Evolutionary conservation across 768 basidiomycete species (phyloP), one percentile per base, ranked within the genome.

Genomic region (Tylopilus felleus): DNA sequence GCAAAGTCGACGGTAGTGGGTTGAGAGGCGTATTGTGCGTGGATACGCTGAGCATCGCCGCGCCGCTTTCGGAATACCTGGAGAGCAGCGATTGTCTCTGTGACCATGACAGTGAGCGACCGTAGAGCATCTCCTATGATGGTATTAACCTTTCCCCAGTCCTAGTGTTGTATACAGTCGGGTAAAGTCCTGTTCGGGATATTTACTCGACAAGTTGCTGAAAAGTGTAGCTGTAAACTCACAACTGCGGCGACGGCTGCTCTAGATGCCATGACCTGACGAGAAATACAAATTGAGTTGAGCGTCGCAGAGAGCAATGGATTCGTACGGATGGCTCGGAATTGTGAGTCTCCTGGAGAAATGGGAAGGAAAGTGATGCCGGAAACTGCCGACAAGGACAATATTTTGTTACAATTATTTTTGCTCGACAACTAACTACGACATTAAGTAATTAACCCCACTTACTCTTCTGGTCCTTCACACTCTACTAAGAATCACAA

Each of bases 1-100:
- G 85, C 79, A 65, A 98, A 77, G 77, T 98, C 93, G 67, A 99
- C 80, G 48, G 90, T 87, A 28, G 88, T 88, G 38, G 89, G 85
- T 69, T 88, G 85, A 57, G 77, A 75, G 56, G 79, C 72, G 65
- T 86, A 83, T 66, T 82, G 80, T 49, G 75, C 74, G 40, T 83
- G 71, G 55, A 90, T 75, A 57, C 87, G 85, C 67, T 90, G 87
- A 53, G 97, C 96, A 51, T 98, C 92, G 61, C 77, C 77, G 73
- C 96, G 85, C 56, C 97, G 92, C 74, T 95, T 97, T 75, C 97
- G 90, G 86, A 99, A 98, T 38, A 90, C 88, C 72, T 92, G 90
- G 48, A 99, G 82, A 49, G 92, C 75, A 51, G 91, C 79, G 66
- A 97, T 81, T 63, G 96, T 95, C 78, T 98, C 93, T 93, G 73